These are phyloP conservation scores for Russula sp. DNA, from an alignment of 768 basidiomycete species.

Conservation along the genomic window DNA sequence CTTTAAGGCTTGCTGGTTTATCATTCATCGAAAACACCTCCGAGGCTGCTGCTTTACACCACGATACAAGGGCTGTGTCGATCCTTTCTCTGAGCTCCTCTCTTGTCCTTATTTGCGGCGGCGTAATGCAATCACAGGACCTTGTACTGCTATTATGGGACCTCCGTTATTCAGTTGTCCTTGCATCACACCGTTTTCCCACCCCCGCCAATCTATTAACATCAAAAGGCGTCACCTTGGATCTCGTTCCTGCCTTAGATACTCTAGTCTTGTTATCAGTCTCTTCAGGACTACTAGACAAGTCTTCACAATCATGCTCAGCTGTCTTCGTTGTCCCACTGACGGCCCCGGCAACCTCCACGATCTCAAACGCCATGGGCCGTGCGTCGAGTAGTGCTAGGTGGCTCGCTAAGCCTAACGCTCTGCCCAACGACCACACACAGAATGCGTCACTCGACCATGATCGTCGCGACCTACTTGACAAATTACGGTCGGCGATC, in stretches of 20 bases:
- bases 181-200: constrained; percentile 48
- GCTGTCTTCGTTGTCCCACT: constrained; percentile 57
- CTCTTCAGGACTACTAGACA: constrained; percentile 32
- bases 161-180: constrained; percentile 57
- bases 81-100: constrained; percentile 50
- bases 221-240: constrained; percentile 31
- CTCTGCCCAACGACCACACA: constrained; percentile 8
- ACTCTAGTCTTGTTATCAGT: constrained; percentile 50
- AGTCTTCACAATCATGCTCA: constrained; percentile 34
- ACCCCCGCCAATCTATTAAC: constrained; percentile 41
- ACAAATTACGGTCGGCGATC: constrained; percentile 38
- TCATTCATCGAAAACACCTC: constrained; percentile 15
- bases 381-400: constrained; percentile 37
- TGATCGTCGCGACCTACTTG: constrained; percentile 33
- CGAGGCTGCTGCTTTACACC: neutral
- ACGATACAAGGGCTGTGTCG: constrained; percentile 29
- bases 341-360: constrained; percentile 48
- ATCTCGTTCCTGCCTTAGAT: constrained; percentile 32
- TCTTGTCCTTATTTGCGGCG: constrained; percentile 48
- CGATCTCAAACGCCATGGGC: constrained; percentile 58
- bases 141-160: constrained; percentile 62
- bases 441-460: constrained; percentile 22
- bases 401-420: constrained; percentile 39
- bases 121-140: constrained; percentile 36
- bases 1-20: constrained; percentile 11